A percentile compares a stretch with the other conserved stretches of the same genome.
phyloP scores from a whole-genome alignment of 148 eudicot genomes.

The Pharnaceum exiguum region DNA sequence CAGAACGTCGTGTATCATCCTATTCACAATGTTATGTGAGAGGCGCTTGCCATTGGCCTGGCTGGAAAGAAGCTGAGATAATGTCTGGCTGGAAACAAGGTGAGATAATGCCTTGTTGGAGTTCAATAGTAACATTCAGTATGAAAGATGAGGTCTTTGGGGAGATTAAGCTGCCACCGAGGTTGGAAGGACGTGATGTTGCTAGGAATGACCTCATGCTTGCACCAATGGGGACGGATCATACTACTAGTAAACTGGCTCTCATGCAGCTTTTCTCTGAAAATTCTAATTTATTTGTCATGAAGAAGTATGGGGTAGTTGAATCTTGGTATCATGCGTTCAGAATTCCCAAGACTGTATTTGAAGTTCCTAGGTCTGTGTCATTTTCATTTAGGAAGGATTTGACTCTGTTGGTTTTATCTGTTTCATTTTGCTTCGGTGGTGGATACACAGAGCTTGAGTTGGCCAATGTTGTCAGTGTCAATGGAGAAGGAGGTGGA shows the following conservation, averaged over 20 bases:
- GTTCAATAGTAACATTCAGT: not conserved
- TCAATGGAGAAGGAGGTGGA: too few relatives aligned
- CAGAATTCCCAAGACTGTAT: not conserved
- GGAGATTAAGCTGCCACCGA: not conserved
- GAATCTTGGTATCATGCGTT: not conserved
- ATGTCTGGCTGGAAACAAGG: too few relatives aligned
- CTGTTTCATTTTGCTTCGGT: too few relatives aligned
- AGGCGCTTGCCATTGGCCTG: not conserved
- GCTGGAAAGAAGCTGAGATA: not conserved
- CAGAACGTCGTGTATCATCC: not conserved
- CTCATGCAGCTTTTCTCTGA: not conserved
- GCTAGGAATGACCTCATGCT: not conserved
- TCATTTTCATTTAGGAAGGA: not conserved
- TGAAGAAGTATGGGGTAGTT: not conserved
- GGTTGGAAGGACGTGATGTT: not conserved
- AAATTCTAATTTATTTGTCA: not conserved
- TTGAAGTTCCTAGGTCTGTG: not conserved
- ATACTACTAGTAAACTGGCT: not conserved
- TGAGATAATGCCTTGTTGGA: too few relatives aligned
- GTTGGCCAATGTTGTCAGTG: too few relatives aligned
- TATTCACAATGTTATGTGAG: not conserved
- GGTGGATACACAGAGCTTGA: too few relatives aligned
- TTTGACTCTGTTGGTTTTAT: too few relatives aligned
- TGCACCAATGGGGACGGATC: not conserved
- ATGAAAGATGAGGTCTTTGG: not conserved